Conservation (phyloP, 73 alveolate genomes). For the Paramecium pentaurelia region DNA sequence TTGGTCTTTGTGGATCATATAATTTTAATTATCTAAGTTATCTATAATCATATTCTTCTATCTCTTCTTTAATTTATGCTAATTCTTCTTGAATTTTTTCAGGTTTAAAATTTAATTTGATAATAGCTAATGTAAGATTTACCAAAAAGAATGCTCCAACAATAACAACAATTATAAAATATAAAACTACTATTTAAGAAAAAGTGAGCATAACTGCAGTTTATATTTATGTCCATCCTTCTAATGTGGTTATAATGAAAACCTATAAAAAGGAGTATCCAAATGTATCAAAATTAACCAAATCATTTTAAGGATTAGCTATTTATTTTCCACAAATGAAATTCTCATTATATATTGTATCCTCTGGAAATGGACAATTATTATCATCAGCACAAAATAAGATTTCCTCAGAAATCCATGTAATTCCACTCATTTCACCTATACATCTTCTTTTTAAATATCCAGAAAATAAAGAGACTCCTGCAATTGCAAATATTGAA, state of each 20-base stretch:
- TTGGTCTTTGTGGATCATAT: neutral
- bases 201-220: constrained; percentile 58
- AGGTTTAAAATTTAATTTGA: constrained; percentile 87
- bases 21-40: neutral
- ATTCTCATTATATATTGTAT: constrained; percentile 65
- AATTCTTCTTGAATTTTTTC: constrained; percentile 74
- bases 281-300: constrained; percentile 81
- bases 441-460: constrained; percentile 82
- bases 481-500: constrained; percentile 92
- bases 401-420: constrained; percentile 30
- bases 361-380: constrained; percentile 59
- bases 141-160: constrained; percentile 89
- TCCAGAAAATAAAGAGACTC: constrained; percentile 92
- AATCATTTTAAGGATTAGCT: constrained; percentile 85
- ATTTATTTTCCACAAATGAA: constrained; percentile 89
- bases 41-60: neutral
- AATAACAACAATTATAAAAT: constrained; percentile 79
- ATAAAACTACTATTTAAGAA: constrained; percentile 56
- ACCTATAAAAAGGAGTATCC: constrained; percentile 70
- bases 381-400: constrained; percentile 4
- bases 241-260: constrained; percentile 70
- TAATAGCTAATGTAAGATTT: constrained; percentile 90
- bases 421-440: constrained; percentile 69
- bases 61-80: neutral
- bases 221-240: constrained; percentile 83